A percentile compares a stretch with the other conserved stretches of the same genome.
Conservation (phyloP, 371 early-diverging fungal genomes). For the Syncephalis fuscata region DNA sequence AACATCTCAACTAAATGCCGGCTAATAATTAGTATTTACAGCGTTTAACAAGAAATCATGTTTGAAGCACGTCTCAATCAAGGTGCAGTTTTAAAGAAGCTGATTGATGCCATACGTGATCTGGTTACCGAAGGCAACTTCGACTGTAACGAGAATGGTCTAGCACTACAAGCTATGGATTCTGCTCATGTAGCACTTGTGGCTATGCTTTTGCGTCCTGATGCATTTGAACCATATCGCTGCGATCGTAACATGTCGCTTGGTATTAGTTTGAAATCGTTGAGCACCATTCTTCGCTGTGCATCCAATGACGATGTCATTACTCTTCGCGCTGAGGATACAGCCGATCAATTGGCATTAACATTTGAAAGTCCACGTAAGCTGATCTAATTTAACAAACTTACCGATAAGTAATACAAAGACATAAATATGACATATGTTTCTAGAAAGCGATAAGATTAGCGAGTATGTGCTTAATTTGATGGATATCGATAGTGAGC, state of each 20-base stretch:
- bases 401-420: neutral
- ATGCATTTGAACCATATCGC: constrained; percentile 91
- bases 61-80: constrained; percentile 63
- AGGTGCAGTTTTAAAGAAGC: constrained; percentile 70
- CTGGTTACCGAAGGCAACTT: constrained; percentile 95
- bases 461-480: constrained; percentile 92
- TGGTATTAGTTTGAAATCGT: constrained; percentile 73
- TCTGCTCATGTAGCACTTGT: constrained; percentile 95
- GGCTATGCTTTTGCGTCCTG: constrained; percentile 67
- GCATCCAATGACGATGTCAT: constrained; percentile 84
- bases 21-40: too few species aligned
- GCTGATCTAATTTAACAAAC: neutral
- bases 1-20: too few species aligned
- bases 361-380: constrained; percentile 67
- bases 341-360: constrained; percentile 64
- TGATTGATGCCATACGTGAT: constrained; percentile 95
- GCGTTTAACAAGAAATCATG: constrained; percentile 38
- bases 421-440: neutral
- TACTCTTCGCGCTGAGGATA: constrained; percentile 80
- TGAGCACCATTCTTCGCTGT: constrained; percentile 91
- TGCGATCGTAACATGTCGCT: constrained; percentile 87
- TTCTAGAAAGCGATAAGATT: constrained; percentile 53
- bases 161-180: constrained; percentile 98
- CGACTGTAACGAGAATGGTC: constrained; percentile 91
- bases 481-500: constrained; percentile 93